Conservation (phyloP, 1,284 basidiomycete species). For the Cryptococcus sp. region DNA sequence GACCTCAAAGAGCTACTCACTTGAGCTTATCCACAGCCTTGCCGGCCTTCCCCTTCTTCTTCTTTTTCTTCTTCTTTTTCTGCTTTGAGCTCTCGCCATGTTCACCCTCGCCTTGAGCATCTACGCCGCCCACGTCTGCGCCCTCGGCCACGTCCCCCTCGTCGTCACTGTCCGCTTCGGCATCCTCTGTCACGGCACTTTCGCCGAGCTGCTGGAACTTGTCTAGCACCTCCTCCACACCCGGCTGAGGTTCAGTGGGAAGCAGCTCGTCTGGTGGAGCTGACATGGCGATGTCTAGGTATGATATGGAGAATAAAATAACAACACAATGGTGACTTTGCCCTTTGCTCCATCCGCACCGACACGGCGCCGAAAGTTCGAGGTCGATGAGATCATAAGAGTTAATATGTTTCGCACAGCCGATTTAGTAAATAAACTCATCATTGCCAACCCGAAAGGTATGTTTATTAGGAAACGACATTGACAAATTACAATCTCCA, state of each 20-base stretch:
- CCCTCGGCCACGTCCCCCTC: constrained; percentile 27
- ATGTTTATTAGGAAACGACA: too few relatives aligned
- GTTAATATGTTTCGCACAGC: too few relatives aligned
- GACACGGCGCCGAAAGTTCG: too few relatives aligned
- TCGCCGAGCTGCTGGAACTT: constrained; percentile 34
- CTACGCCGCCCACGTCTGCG: constrained; percentile 20
- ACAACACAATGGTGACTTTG: too few relatives aligned
- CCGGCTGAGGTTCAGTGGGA: constrained; percentile 13
- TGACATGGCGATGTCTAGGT: constrained; percentile 19
- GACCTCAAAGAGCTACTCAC: constrained; percentile 19
- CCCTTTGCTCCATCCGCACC: too few relatives aligned
- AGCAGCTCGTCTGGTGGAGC: constrained; percentile 27
- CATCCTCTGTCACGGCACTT: constrained; percentile 23
- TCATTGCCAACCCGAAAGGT: too few relatives aligned
- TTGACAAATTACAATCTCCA: too few relatives aligned
- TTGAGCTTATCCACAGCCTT: constrained; percentile 46
- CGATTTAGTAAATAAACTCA: too few relatives aligned
- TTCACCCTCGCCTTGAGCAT: constrained; percentile 13
- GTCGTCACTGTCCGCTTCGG: constrained; percentile 27
- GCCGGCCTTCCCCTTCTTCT: constrained; percentile 47
- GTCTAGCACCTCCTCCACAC: constrained; percentile 30
- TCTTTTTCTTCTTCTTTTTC: constrained; percentile 50
- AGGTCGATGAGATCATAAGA: too few relatives aligned
- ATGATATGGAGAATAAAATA: too few relatives aligned
- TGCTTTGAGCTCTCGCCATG: constrained; percentile 27